A percentile compares a stretch with the other conserved stretches of the same genome.
phyloP scores from a whole-genome alignment of 164 flowering plant genomes.

The Liriodendron chinense region DNA sequence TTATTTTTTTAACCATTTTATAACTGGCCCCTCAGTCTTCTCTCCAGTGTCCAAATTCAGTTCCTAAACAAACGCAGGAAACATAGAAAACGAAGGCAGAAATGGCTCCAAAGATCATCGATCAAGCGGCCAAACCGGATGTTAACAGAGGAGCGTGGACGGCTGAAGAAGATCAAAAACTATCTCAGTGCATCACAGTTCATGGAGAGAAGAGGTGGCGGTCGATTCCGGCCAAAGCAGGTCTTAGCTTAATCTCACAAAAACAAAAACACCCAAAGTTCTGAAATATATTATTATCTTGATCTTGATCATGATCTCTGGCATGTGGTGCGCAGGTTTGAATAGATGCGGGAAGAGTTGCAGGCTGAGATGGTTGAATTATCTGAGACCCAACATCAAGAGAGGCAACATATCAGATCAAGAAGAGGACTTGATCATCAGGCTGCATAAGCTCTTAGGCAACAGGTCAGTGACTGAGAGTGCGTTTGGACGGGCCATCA shows the following conservation, averaged over 20 bases:
- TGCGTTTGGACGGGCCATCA: background rate
- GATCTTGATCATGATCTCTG: background rate
- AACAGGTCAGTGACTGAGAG: conserved; percentile 19
- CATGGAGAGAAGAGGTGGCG: conserved; percentile 36
- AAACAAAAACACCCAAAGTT: background rate
- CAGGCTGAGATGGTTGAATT: conserved; percentile 31
- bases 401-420: conserved; percentile 30
- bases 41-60: background rate
- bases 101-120: background rate
- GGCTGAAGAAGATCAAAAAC: conserved; percentile 26
- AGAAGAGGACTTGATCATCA: conserved; percentile 34
- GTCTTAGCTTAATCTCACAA: conserved; percentile 6
- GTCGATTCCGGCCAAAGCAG: conserved; percentile 28
- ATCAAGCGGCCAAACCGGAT: conserved; percentile 22
- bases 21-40: background rate
- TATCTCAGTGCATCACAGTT: conserved; percentile 16
- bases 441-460: conserved; percentile 28
- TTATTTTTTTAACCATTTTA: background rate
- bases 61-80: background rate
- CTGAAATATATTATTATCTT: background rate
- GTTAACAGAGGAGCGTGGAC: conserved; percentile 46
- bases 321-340: conserved; percentile 27
- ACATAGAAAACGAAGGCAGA: background rate
- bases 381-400: conserved; percentile 32
- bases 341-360: conserved; percentile 35